Conservation (phyloP, 257 asterid species). For the Catharanthus roseus region DNA sequence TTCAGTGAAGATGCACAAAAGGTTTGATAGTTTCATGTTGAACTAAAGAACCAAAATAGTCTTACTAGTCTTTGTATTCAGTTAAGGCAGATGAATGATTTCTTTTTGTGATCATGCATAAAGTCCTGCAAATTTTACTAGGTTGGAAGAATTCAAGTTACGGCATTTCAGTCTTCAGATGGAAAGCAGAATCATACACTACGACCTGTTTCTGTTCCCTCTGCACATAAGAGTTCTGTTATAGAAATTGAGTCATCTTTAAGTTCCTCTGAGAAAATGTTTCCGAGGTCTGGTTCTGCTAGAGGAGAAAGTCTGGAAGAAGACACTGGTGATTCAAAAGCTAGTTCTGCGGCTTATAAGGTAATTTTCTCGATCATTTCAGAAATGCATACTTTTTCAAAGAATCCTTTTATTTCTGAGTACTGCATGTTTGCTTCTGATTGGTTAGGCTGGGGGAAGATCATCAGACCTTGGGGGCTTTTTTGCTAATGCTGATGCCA, state of each 20-base stretch:
- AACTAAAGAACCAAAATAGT: background rate
- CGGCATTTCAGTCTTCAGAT: slow-evolving; percentile 93
- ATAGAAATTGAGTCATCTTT: slow-evolving; percentile 62
- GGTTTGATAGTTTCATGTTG: slow-evolving; percentile 36
- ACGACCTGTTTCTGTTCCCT: slow-evolving; percentile 59
- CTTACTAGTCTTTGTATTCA: slow-evolving; percentile 52
- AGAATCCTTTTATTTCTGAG: background rate
- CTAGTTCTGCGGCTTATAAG: slow-evolving; percentile 43
- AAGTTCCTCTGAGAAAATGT: slow-evolving; percentile 58
- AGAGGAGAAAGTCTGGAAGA: slow-evolving; percentile 44
- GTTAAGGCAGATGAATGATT: slow-evolving; percentile 80
- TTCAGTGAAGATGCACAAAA: slow-evolving; percentile 97
- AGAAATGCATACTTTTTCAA: background rate
- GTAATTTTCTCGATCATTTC: slow-evolving; percentile 28
- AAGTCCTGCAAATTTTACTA: slow-evolving; percentile 29
- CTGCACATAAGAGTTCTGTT: slow-evolving; percentile 45
- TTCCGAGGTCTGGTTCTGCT: slow-evolving; percentile 34
- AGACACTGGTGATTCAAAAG: slow-evolving; percentile 72
- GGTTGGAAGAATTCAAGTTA: slow-evolving; percentile 97
- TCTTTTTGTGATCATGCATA: slow-evolving; percentile 10
- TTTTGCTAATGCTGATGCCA: slow-evolving; percentile 60
- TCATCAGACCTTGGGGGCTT: slow-evolving; percentile 70
- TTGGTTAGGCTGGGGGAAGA: slow-evolving; percentile 61
- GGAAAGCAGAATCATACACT: slow-evolving; percentile 70
- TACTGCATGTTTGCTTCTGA: slow-evolving; percentile 25